Percentiles rank a stretch among this genome's conserved stretches.
phyloP scores from a whole-genome alignment of 805 yeast species.

The Debaryomyces prosopidis region DNA sequence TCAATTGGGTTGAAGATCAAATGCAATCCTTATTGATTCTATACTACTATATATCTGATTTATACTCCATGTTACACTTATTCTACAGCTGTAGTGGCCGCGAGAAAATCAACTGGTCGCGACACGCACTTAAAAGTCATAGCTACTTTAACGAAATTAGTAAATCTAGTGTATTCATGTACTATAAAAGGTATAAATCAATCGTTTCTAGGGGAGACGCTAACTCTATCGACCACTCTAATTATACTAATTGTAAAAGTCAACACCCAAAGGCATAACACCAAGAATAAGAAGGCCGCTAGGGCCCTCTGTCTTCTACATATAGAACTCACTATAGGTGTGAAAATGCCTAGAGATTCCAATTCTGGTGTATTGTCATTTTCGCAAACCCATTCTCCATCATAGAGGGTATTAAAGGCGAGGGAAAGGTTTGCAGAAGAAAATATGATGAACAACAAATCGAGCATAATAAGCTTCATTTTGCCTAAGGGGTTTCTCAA shows the following conservation, averaged over 20 bases:
- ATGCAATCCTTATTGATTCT: neutral
- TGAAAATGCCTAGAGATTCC: slow-evolving; percentile 16
- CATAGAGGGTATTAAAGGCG: slow-evolving; percentile 80
- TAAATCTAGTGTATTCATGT: too few relatives aligned
- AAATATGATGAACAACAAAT: slow-evolving; percentile 82
- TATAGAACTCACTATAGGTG: slow-evolving; percentile 47
- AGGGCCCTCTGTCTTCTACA: slow-evolving; percentile 79
- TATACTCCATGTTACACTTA: neutral
- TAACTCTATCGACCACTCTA: slow-evolving; percentile 73
- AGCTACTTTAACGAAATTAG: too few relatives aligned
- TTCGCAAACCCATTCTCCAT: slow-evolving; percentile 74
- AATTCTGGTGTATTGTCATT: slow-evolving; percentile 20
- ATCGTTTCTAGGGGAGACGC: slow-evolving; percentile 9
- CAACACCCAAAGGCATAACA: slow-evolving; percentile 77
- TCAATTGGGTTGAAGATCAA: neutral
- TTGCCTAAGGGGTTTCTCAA: slow-evolving; percentile 83
- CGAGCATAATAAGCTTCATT: slow-evolving; percentile 77
- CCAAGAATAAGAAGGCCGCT: slow-evolving; percentile 75
- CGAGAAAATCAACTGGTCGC: neutral
- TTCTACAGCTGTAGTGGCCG: neutral
- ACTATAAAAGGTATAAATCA: neutral
- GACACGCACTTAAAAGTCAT: neutral
- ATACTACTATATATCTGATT: neutral
- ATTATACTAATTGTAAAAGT: slow-evolving; percentile 82
- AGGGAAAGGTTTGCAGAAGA: slow-evolving; percentile 85